phyloP scores from a whole-genome alignment of 345 rosid genomes.

The Lagerstroemia speciosa region DNA sequence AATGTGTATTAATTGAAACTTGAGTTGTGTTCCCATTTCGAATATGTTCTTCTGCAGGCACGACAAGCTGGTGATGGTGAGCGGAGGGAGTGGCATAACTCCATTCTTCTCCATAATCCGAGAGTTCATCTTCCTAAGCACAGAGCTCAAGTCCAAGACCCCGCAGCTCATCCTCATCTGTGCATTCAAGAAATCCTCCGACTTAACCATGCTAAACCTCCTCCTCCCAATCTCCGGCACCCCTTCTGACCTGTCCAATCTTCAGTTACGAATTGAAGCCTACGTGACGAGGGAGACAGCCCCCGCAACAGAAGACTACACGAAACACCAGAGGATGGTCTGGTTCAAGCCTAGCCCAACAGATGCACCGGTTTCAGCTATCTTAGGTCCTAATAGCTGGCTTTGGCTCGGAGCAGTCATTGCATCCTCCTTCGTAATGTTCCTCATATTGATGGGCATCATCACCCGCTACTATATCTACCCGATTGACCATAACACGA shows the following conservation, averaged over 20 bases:
- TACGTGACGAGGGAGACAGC: constrained; percentile 60
- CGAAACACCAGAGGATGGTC: constrained; percentile 23
- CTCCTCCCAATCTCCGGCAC: constrained; percentile 20
- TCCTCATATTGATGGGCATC: constrained; percentile 47
- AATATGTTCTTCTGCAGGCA: constrained; percentile 26
- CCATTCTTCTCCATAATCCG: constrained; percentile 66
- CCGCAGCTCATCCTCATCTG: constrained; percentile 25
- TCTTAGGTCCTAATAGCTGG: constrained; percentile 70
- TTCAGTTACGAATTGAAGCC: constrained; percentile 32
- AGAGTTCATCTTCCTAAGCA: constrained; percentile 22
- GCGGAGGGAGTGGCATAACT: constrained; percentile 91
- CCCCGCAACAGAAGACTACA: constrained; percentile 9
- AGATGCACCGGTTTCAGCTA: constrained; percentile 44
- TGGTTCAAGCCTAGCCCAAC: constrained; percentile 50
- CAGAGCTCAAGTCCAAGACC: constrained; percentile 10
- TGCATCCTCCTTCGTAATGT: constrained; percentile 51
- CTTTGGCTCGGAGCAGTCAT: constrained; percentile 62
- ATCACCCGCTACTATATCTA: constrained; percentile 42
- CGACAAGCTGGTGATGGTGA: constrained; percentile 62
- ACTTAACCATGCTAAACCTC: constrained; percentile 36
- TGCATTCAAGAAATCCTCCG: constrained; percentile 31
- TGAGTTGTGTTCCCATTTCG: background rate
- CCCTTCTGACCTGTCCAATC: constrained; percentile 8
- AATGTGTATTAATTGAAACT: background rate
- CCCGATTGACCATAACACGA: constrained; percentile 41